Base-by-base conservation (phyloP, 2,329 filamentous ascomycete genomes). In the Calonectria honghensis region DNA sequence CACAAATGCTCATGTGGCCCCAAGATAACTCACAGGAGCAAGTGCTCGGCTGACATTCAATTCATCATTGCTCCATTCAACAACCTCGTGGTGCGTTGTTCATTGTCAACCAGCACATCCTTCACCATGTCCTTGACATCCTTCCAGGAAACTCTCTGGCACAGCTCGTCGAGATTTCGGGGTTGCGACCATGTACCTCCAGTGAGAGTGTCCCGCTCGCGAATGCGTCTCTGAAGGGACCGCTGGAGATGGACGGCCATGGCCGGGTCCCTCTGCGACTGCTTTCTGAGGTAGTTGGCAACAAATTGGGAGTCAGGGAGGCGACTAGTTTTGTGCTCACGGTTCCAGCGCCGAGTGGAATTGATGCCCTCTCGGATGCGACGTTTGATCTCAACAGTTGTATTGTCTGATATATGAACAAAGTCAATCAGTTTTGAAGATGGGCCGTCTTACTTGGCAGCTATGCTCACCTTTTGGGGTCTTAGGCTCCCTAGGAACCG, bases 261-360 rank as follows among this genome's bases (percentile, higher is more conserved):
- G 48, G 66, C 64, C 10, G 82, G 76, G 54, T 86, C 85, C 29
- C 85, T 80, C 68, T 83, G 83, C 1, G 81, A 82, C 70, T 86
- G 85, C 69, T 85, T 83, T 68, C 76, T 81, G 65, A 86, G 81
- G 68, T 86, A 86, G 29, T 77, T 80, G 20, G 75, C 73, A 32
- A 79, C 78, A 65, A 86, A 86, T 13, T 74, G 70, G 20, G 77
- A 78, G 39, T 86, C 84, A n/a, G 74, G 41, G 51, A 81, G 75
- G 32, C 51, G 61, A 2, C 84, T 85, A 7, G 76, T 81, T 68
- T 86, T 86, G 78, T 84, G 83, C 37, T 86, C 84, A 35, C 79
- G 79, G 74, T 86, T 84, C 85, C 85, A 86, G 50, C 85, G 83
- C 52, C 83, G 82, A 14, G 85, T 86, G 0, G 85, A 86, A 67